Evolutionary conservation across 192 early-diverging fungal species (phyloP), one percentile per base, ranked within the genome.

Genomic region (Phlyctochytrium bullatum): DNA sequence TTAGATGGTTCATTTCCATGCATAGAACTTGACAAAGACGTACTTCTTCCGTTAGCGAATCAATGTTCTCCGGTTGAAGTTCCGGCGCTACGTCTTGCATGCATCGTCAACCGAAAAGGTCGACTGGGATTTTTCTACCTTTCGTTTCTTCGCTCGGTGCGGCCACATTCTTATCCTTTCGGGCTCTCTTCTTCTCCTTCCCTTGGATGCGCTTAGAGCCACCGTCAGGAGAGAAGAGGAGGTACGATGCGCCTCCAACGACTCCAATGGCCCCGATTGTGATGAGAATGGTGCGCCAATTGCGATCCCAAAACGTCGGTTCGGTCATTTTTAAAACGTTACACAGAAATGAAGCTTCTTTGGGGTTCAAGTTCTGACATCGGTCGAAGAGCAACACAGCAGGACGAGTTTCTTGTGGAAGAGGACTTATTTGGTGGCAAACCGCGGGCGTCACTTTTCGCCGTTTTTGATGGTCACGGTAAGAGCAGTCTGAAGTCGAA

Each of bases 391-490:
- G 40, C 76, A 20, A 61, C 72, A 28, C 78, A 80, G 59, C 78
- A 80, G 54, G 78, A 80, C 66, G 74, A 73, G 27, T 73, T 28
- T 59, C 67, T 77, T 2, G 35, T 71, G 16, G 36, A 50, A 4
- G 51, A 64, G 31, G 36, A 52, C 52, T 24, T 76, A 16, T 72
- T 78, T 30, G 57, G 69, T 14, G 58, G 64, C 30, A 36, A 61
- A 47, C 40, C 71, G 35, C 54, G 71, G 28, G 51, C 69, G 62
- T 24, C 58, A 27, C 68, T 85, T 36, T 82, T 82, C 67, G 72
- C 65, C n/a, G 77, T 85, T 20, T 76, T 82, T 62, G 83, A 85
- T 53, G 83, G 83, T 10, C 83, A 85, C 61, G 83, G 83, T 69
- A 52, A 17, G 61, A 16, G 30, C 36, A 14, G n/a, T n/a, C n/a